A percentile compares a stretch with the other conserved stretches of the same genome.
These are phyloP conservation scores for Crinitomyces ghanaensis DNA, from an alignment of 805 yeast species.

Conservation along the genomic window DNA sequence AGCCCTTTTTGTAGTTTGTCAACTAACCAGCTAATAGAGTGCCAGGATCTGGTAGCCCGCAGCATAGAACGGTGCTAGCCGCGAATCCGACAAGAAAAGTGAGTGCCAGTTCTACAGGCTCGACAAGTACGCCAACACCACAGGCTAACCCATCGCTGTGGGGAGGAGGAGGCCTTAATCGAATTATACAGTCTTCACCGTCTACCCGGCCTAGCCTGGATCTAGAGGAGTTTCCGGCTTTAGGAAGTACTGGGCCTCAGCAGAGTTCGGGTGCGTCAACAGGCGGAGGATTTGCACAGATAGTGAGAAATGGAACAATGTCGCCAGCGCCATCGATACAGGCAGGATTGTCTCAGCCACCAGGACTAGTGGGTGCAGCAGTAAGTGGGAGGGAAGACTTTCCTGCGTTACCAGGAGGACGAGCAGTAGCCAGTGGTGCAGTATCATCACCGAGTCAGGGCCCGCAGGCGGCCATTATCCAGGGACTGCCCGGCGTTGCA, in stretches of 20 bases:
- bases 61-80: no score
- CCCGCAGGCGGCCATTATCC: constrained; percentile 1
- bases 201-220: no score
- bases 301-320: constrained; percentile 5
- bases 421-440: constrained; percentile 4
- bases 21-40: no score
- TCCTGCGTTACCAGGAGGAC: constrained; percentile 14
- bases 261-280: no score
- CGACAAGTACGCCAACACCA: neutral
- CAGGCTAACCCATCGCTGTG: neutral
- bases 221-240: constrained; percentile 19
- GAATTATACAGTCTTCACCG: no score
- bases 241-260: no score
- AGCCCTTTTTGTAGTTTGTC: no score
- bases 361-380: neutral
- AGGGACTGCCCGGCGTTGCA: constrained; percentile 1
- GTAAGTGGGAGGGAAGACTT: constrained; percentile 11
- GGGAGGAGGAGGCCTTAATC: constrained; percentile 3
- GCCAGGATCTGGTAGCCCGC: no score
- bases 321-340: constrained; percentile 10
- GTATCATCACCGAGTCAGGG: constrained; percentile 3
- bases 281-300: constrained; percentile 7
- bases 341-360: no score
- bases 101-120: no score
- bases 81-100: no score